Percentiles rank a stretch among this genome's conserved stretches.
Conservation (phyloP, 2,329 filamentous ascomycete species). For the Aspergillus ibericus region DNA sequence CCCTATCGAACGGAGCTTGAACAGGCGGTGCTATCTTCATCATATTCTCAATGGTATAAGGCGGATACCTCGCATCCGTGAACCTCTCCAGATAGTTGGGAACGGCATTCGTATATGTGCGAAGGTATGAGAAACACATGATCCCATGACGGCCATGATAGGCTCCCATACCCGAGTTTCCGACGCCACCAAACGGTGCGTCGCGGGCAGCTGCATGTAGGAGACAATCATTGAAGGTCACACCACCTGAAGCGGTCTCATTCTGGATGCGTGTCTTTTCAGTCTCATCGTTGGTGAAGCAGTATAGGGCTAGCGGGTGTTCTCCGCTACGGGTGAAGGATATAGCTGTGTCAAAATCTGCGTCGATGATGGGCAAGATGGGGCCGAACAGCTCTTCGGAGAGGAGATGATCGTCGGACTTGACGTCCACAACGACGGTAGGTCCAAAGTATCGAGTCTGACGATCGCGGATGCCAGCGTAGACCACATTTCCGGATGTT, state of each 20-base stretch:
- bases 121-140: background rate
- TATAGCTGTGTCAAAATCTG: constrained; percentile 29
- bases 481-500: constrained; percentile 40
- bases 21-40: background rate
- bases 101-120: background rate
- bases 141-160: constrained; percentile 15
- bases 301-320: constrained; percentile 45
- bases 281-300: constrained; percentile 38
- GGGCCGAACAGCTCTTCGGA: constrained; percentile 50
- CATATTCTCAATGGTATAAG: background rate
- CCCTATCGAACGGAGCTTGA: background rate
- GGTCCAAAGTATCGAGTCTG: constrained; percentile 36
- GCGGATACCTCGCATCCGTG: background rate
- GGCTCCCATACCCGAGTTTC: constrained; percentile 9
- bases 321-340: constrained; percentile 25
- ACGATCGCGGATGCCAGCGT: constrained; percentile 35
- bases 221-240: constrained; percentile 13
- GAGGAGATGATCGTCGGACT: constrained; percentile 40
- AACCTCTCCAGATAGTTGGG: background rate
- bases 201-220: constrained; percentile 8
- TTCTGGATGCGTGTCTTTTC: constrained; percentile 32
- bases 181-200: constrained; percentile 14
- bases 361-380: constrained; percentile 44
- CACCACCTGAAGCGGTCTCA: constrained; percentile 10
- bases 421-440: constrained; percentile 42